Conservation (phyloP, 2,329 filamentous ascomycete genomes). For the Neopestalotiopsis sp. region DNA sequence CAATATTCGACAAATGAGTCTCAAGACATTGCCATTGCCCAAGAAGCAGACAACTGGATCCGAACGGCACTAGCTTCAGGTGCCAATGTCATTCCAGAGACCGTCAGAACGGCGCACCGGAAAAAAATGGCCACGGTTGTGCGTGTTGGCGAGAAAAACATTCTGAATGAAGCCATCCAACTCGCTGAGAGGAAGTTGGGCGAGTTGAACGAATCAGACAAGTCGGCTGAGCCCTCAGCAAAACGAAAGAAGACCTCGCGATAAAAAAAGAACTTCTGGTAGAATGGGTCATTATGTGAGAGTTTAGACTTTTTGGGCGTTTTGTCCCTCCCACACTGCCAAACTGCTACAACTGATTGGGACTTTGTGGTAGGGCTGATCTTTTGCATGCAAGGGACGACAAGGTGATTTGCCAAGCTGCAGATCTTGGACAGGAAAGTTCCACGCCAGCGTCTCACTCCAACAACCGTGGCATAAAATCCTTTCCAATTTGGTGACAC, state of each 20-base stretch:
- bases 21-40: slow-evolving; percentile 46
- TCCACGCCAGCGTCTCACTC: neutral
- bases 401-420: neutral
- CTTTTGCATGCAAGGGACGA: neutral
- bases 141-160: slow-evolving; percentile 73
- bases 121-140: slow-evolving; percentile 69
- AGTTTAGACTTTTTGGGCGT: neutral
- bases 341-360: neutral
- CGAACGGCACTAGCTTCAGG: neutral
- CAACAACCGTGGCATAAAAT: neutral
- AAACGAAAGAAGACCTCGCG: slow-evolving; percentile 29
- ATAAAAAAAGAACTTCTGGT: neutral
- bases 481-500: neutral
- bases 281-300: neutral
- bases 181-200: slow-evolving; percentile 36
- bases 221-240: slow-evolving; percentile 30
- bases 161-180: slow-evolving; percentile 60
- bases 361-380: neutral
- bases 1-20: slow-evolving; percentile 48
- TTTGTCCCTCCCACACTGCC: neutral
- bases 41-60: slow-evolving; percentile 27
- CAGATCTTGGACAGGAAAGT: neutral
- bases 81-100: neutral
- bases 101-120: slow-evolving; percentile 32
- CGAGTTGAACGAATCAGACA: slow-evolving; percentile 21